A percentile compares a stretch with the other conserved stretches of the same genome.
Conservation (phyloP, 1,284 basidiomycete species). For the Salmacisia buchloeana region DNA sequence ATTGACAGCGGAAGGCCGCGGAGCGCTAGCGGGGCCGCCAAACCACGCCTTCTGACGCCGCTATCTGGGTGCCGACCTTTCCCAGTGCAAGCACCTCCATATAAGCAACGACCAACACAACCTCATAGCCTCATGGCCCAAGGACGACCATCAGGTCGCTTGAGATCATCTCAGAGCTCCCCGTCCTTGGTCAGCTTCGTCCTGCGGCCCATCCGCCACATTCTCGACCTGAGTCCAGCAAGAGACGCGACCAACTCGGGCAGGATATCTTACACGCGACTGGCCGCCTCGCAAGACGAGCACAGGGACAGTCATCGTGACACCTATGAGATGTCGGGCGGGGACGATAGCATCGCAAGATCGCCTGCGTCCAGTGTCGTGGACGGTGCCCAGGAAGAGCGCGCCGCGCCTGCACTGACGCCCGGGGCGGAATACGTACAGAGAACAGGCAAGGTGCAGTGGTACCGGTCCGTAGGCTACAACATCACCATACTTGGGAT, state of each 20-base stretch:
- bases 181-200: neutral
- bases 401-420: neutral
- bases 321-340: neutral
- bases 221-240: neutral
- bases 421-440: neutral
- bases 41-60: no score
- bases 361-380: neutral
- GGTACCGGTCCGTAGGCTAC: slow-evolving; percentile 34
- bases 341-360: neutral
- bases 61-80: no score
- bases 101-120: no score
- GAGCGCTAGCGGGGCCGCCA: no score
- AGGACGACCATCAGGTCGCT: no score
- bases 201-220: neutral
- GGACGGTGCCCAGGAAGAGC: neutral
- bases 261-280: no score
- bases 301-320: neutral
- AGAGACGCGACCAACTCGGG: neutral
- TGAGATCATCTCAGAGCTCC: no score
- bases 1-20: no score
- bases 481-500: slow-evolving; percentile 48
- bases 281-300: neutral
- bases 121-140: no score
- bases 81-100: no score
- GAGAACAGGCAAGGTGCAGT: slow-evolving; percentile 4